Evolutionary conservation across 805 yeast genomes (phyloP), one percentile per base, ranked within the genome.

Genomic region (Metschnikowia shivogae): DNA sequence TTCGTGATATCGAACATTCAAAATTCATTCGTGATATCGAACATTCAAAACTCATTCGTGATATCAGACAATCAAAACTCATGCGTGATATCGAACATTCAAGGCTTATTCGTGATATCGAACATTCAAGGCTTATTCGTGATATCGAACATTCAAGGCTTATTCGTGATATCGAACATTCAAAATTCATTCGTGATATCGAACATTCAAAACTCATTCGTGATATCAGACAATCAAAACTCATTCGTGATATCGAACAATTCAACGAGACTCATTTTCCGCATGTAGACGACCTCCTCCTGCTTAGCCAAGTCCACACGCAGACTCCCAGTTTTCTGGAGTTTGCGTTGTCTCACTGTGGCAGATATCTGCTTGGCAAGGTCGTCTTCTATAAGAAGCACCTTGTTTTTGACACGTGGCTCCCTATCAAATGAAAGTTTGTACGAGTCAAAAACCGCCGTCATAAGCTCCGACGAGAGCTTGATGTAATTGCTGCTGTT

Each of bases 391-490:
- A 48, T 43, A 3, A 14, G 19, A 13, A 33, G 36, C 13, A 48
- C 45, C 20, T 43, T 12, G 19, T 45, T 45, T 20, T 22, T 33
- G 5, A 48, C 34, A 4, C 27, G 31, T 2, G 46, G 29, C 33
- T 43, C 31, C 4, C 44, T 31, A 9, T 46, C 46, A 4, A 46
- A 42, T 1, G 46, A 20, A 6, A 42, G 36, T 10, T 39, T 38
- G 32, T 36, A 47, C 8, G 55, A 53, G 14, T 11, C 41, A 20
- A 49, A 48, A 7, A 52, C 48, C 7, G 34, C 33, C 12, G 42
- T 38, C 44, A 52, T 36, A 28, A 54, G 55, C 7, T 40, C 45
- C 19, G 49, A 45, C 4, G 54, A 48, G 4, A 54, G 45, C 38
- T 54, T 54, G 29, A 50, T 7, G 27, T 42, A 48, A 12, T 34